Evolutionary conservation across 495 filamentous ascomycete genomes (phyloP).

Genomic region (Xylaria castorea): DNA sequence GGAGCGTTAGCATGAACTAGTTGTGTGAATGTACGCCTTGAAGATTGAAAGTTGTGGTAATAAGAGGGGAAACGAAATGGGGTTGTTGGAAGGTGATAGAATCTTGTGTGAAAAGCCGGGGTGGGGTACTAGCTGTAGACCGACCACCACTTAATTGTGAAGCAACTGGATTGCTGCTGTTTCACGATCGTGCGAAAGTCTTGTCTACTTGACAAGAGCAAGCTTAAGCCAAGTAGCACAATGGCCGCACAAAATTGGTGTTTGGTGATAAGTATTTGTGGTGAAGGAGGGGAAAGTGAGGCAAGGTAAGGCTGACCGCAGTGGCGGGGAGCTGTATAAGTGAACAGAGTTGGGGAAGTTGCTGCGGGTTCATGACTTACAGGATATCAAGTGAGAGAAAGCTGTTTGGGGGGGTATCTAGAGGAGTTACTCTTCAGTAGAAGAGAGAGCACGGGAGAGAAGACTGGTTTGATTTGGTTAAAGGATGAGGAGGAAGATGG

Average conservation of each 20-base stretch:
- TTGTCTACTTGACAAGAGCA: not conserved
- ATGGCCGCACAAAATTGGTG: not conserved
- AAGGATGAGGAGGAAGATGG: constrained; percentile 25
- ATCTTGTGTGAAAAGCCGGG: not conserved
- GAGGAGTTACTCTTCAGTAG: constrained; percentile 26
- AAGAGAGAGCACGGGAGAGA: constrained; percentile 10
- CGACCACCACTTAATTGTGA: not conserved
- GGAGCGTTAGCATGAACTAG: not conserved
- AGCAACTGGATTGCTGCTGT: not conserved
- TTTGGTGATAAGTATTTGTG: constrained; percentile 6
- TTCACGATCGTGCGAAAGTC: not conserved
- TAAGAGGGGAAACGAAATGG: not conserved
- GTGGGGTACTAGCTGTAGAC: constrained; percentile 15
- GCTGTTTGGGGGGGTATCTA: constrained; percentile 34
- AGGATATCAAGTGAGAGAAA: constrained; percentile 22
- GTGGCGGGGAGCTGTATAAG: constrained; percentile 22
- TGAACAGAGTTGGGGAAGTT: not conserved
- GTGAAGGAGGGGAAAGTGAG: constrained; percentile 19
- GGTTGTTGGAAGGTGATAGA: constrained; percentile 12
- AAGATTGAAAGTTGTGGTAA: not conserved
- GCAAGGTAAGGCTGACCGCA: constrained; percentile 34
- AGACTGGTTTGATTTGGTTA: constrained; percentile 26
- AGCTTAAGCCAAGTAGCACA: not conserved
- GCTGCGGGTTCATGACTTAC: constrained; percentile 34
- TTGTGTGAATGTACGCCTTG: not conserved